Conservation (phyloP, 257 asterid species). For the Ballota nigra region DNA sequence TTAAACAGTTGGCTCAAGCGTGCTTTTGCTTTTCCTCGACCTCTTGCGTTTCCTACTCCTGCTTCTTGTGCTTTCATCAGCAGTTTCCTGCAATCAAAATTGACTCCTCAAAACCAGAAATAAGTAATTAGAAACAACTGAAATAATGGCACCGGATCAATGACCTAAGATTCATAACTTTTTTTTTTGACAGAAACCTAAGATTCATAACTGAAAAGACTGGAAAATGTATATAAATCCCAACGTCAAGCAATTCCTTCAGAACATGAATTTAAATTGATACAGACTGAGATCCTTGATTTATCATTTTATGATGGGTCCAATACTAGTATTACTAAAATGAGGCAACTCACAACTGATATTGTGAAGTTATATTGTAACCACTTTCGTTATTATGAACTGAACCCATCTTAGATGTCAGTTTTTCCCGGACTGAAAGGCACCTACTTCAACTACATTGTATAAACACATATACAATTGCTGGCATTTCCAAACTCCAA, state of each 20-base stretch:
- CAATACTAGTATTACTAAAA: not conserved
- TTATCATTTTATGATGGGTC: not conserved
- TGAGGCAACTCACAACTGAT: not conserved
- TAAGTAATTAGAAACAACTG: not conserved
- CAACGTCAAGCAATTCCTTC: not conserved
- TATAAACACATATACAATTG: not conserved
- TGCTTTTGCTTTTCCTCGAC: slow-evolving; percentile 35
- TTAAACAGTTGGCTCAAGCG: slow-evolving; percentile 19
- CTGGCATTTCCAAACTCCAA: not conserved
- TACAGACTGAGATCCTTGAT: not conserved
- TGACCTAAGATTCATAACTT: not conserved
- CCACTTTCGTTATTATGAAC: not conserved
- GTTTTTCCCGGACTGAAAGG: not conserved
- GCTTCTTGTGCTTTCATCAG: slow-evolving; percentile 18
- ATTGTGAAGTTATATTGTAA: not conserved
- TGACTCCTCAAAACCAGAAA: slow-evolving; percentile 17
- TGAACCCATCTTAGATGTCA: not conserved
- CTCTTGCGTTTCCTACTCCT: slow-evolving; percentile 47
- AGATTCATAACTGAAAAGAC: not conserved
- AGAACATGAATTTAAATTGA: not conserved
- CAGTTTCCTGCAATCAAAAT: slow-evolving; percentile 31
- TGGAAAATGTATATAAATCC: not conserved
- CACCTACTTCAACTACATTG: not conserved
- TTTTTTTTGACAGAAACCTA: too few relatives aligned
- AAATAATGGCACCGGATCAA: not conserved